Percentiles rank a stretch among this genome's conserved stretches.
Evolutionary conservation across 108 stramenopile genomes (phyloP).

Genomic region (Mediolabrus comicus): DNA sequence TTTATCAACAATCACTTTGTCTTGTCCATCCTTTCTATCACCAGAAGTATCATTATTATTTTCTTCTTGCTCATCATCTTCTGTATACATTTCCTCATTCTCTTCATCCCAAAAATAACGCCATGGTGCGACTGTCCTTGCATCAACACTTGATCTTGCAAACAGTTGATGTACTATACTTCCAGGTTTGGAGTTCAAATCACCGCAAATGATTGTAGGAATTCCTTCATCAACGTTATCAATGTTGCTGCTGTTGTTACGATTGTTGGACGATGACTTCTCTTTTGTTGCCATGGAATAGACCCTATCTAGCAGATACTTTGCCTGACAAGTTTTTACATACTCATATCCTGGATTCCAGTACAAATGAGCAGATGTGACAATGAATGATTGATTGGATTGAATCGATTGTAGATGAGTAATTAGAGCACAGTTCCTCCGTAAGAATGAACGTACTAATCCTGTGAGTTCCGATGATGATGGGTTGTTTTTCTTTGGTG

Average conservation of each 20-base stretch:
- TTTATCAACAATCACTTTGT: not conserved
- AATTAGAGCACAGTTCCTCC: constrained; percentile 73
- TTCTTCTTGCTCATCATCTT: constrained; percentile 21
- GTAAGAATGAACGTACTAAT: constrained; percentile 59
- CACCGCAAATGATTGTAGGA: constrained; percentile 69
- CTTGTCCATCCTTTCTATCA: constrained; percentile 29
- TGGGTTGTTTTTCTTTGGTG: constrained; percentile 41
- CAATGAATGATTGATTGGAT: constrained; percentile 37
- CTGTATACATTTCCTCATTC: constrained; percentile 26
- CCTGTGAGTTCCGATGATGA: constrained; percentile 57
- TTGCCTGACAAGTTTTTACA: constrained; percentile 70
- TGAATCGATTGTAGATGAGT: constrained; percentile 40
- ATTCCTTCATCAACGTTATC: not conserved
- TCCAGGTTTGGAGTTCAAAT: constrained; percentile 76
- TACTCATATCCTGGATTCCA: constrained; percentile 88
- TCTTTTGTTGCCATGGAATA: constrained; percentile 23
- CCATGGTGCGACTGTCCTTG: constrained; percentile 78
- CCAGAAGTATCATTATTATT: not conserved
- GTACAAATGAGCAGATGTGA: constrained; percentile 79
- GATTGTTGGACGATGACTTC: not conserved
- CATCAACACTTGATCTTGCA: constrained; percentile 59
- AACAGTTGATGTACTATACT: constrained; percentile 72
- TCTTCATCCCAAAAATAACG: constrained; percentile 37
- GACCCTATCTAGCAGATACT: constrained; percentile 67
- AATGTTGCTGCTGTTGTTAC: not conserved